Percentiles rank a stretch among this genome's conserved stretches.
Evolutionary conservation across 768 basidiomycete genomes (phyloP).

Genomic region (Lepiota brunneoincarnata): DNA sequence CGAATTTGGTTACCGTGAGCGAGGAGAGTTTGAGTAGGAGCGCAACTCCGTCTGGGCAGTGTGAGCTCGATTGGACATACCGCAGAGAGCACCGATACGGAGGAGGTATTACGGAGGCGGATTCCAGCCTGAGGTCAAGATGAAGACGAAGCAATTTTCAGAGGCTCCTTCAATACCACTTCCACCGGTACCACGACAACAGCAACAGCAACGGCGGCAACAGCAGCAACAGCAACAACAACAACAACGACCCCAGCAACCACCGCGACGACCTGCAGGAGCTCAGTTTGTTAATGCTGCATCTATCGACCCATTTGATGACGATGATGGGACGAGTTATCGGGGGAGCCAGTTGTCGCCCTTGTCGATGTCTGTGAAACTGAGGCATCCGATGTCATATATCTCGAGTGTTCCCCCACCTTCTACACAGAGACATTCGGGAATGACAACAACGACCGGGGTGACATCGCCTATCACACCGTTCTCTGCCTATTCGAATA

Average conservation of each 20-base stretch:
- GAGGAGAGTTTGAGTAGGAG: not conserved
- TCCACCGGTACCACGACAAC: not conserved
- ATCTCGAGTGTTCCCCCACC: not conserved
- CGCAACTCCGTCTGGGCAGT: not conserved
- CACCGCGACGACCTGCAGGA: not conserved
- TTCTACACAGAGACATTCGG: constrained; percentile 1
- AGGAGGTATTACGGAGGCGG: constrained; percentile 16
- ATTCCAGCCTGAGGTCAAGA: constrained; percentile 13
- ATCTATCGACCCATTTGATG: constrained; percentile 4
- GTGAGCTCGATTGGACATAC: constrained; percentile 17
- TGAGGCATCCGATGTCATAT: constrained; percentile 8
- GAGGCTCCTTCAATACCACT: not conserved
- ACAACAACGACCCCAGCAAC: not conserved
- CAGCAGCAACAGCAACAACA: not conserved
- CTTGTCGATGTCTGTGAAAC: constrained; percentile 6
- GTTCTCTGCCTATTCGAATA: not conserved
- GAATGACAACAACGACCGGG: not conserved
- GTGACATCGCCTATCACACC: not conserved
- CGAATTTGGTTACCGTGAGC: not conserved
- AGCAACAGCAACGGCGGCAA: not conserved
- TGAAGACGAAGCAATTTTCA: constrained; percentile 2
- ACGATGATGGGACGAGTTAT: constrained; percentile 1
- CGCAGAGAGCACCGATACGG: constrained; percentile 16
- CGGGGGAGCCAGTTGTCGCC: constrained; percentile 2
- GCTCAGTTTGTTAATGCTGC: not conserved